phyloP scores from a whole-genome alignment of 139 green algal genomes.

The Ettlia oleoabundans region DNA sequence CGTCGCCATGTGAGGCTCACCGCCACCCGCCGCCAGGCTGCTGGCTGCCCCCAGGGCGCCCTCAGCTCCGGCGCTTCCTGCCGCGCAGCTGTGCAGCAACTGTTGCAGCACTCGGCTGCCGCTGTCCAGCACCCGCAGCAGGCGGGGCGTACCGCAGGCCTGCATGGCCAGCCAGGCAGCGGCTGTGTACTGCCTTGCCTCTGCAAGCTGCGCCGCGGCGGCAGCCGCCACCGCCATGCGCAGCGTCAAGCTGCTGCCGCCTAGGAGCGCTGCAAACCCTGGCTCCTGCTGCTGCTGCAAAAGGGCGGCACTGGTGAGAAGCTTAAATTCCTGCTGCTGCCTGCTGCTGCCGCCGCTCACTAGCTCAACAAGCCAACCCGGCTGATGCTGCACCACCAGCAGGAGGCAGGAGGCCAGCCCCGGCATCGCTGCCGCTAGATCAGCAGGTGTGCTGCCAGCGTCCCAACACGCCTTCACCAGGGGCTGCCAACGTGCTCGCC shows the following conservation, averaged over 20 bases:
- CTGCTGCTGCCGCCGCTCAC: background rate
- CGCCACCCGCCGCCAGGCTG: background rate
- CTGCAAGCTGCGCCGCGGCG: conserved; percentile 25
- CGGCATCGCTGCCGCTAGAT: conserved; percentile 3
- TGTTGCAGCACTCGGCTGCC: conserved; percentile 2
- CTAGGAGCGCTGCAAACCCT: background rate
- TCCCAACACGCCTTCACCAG: background rate
- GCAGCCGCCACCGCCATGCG: background rate
- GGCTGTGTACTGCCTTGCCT: conserved; percentile 16
- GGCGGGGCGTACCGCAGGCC: background rate
- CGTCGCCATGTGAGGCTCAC: background rate
- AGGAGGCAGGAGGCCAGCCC: conserved; percentile 1
- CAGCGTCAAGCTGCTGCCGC: background rate
- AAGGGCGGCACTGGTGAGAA: background rate
- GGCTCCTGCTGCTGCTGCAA: background rate
- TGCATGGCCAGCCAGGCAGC: conserved; percentile 38
- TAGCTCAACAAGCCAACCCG: background rate
- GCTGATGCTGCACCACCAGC: background rate
- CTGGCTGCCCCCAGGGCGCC: background rate
- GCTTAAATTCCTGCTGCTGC: conserved; percentile 1
- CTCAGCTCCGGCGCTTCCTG: background rate
- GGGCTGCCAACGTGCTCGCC: background rate
- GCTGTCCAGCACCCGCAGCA: conserved; percentile 41
- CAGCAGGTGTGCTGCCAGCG: background rate
- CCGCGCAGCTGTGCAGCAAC: conserved; percentile 16